phyloP scores from a whole-genome alignment of 768 basidiomycete species.

The Phallus indusiatus region DNA sequence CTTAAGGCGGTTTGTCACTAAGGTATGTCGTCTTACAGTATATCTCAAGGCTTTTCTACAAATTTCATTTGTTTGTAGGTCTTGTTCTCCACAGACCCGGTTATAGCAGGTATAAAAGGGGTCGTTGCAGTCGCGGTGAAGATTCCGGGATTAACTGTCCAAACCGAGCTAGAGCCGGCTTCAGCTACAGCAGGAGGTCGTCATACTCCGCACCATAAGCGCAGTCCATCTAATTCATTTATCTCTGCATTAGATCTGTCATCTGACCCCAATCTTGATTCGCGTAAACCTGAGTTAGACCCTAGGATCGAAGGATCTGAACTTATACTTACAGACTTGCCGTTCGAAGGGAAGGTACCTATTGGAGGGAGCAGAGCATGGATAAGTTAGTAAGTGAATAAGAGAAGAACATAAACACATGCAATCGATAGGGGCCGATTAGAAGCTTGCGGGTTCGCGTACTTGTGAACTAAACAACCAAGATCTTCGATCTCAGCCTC shows the following conservation, averaged over 20 bases:
- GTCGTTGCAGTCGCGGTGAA: constrained; percentile 49
- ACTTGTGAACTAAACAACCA: too few relatives aligned
- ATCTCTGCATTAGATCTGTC: neutral
- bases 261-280: neutral
- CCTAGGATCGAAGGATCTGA: constrained; percentile 19
- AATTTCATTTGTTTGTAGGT: constrained; percentile 32
- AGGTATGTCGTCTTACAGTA: constrained; percentile 34
- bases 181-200: neutral
- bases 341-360: constrained; percentile 56
- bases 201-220: neutral
- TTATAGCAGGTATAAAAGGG: constrained; percentile 59
- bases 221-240: constrained; percentile 17
- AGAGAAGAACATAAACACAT: neutral
- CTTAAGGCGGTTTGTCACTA: constrained; percentile 67
- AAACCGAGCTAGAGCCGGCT: neutral
- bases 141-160: constrained; percentile 51
- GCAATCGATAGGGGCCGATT: too few relatives aligned
- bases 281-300: neutral
- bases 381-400: neutral
- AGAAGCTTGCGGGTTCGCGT: too few relatives aligned
- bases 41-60: neutral
- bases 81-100: constrained; percentile 57
- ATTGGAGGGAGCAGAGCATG: constrained; percentile 29
- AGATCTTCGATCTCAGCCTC: too few relatives aligned
- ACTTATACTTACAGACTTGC: constrained; percentile 53